Percentiles rank a stretch among this genome's conserved stretches.
phyloP scores from a whole-genome alignment of 2,329 filamentous ascomycete species.

The Fusarium luffae region DNA sequence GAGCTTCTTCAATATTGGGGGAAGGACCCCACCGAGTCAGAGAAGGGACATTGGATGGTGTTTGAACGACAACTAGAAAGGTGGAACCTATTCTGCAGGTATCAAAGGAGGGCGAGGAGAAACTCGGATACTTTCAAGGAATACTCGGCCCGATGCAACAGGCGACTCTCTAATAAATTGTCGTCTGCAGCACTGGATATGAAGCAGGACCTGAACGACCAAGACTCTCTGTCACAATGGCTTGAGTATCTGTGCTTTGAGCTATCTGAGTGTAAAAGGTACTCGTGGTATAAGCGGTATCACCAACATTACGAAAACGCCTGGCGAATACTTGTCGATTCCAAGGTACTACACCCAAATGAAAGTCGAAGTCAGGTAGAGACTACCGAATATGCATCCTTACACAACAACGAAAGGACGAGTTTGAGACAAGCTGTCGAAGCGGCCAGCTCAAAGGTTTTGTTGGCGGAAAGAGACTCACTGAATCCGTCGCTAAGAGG shows the following conservation, averaged over 20 bases:
- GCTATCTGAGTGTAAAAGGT: constrained; percentile 22
- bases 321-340: constrained; percentile 28
- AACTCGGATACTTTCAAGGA: constrained; percentile 11
- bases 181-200: constrained; percentile 12
- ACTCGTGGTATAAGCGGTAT: constrained; percentile 31
- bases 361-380: constrained; percentile 27
- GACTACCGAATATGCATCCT: neutral
- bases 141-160: constrained; percentile 16
- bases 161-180: constrained; percentile 19
- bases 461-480: constrained; percentile 36
- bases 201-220: constrained; percentile 42
- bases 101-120: constrained; percentile 31
- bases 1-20: constrained; percentile 35
- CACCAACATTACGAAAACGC: constrained; percentile 24
- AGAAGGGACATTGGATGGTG: constrained; percentile 24
- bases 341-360: constrained; percentile 10
- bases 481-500: constrained; percentile 26
- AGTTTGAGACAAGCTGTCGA: constrained; percentile 27
- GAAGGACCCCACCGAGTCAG: constrained; percentile 1
- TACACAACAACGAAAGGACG: constrained; percentile 1
- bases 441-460: constrained; percentile 22
- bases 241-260: constrained; percentile 53
- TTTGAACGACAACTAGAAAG: constrained; percentile 35
- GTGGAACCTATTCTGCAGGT: constrained; percentile 35
- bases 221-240: constrained; percentile 53